These are phyloP conservation scores for Trichophyton simii DNA, from an alignment of 2,329 filamentous ascomycete species.

Conservation along the genomic window DNA sequence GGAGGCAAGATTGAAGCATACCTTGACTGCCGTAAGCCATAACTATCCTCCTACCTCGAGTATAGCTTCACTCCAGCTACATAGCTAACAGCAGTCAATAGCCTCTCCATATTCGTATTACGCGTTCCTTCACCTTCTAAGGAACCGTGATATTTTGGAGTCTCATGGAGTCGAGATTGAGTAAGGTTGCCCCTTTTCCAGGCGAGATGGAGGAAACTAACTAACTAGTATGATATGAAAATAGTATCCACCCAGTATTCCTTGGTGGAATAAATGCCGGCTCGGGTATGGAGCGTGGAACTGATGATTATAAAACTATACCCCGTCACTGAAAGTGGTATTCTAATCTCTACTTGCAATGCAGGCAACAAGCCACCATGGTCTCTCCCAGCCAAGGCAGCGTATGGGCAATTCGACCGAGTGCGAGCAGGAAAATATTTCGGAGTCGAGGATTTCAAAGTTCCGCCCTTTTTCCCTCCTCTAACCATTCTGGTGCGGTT, in stretches of 20 bases:
- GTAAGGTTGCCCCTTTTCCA: conserved; percentile 34
- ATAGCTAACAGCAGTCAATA: conserved; percentile 22
- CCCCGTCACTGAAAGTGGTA: neutral
- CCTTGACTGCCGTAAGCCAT: conserved; percentile 50
- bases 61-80: neutral
- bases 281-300: conserved; percentile 33
- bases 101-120: conserved; percentile 50
- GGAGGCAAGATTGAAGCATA: conserved; percentile 49
- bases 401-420: conserved; percentile 42
- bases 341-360: neutral
- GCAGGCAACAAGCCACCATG: conserved; percentile 64
- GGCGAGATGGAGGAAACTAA: neutral
- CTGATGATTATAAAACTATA: neutral
- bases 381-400: conserved; percentile 54
- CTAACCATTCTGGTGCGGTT: conserved; percentile 40
- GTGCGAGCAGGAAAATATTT: conserved; percentile 42
- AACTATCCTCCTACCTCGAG: neutral
- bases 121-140: conserved; percentile 45
- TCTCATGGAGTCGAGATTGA: conserved; percentile 52
- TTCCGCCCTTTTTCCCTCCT: conserved; percentile 43
- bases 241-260: conserved; percentile 53
- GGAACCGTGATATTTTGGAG: conserved; percentile 43
- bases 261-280: conserved; percentile 53
- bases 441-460: conserved; percentile 29
- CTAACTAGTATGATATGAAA: conserved; percentile 18